Percentiles rank a stretch among this genome's conserved stretches.
Conservation (phyloP, 805 yeast species). For the Scheffersomyces stipitis region DNA sequence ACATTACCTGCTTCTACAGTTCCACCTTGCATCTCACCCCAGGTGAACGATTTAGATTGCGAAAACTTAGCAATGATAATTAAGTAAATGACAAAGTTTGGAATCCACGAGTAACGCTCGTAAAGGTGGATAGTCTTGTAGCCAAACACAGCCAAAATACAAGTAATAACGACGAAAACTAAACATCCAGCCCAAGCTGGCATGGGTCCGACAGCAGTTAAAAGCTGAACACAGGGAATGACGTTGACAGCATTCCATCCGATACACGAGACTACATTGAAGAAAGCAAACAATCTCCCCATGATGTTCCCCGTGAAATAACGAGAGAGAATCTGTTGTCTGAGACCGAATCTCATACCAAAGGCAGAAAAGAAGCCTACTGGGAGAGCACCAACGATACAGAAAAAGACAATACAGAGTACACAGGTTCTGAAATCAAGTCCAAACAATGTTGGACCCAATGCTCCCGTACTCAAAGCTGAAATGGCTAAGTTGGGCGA, state of each 20-base stretch:
- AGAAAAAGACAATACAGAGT: slow-evolving; percentile 8
- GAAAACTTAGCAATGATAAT: slow-evolving; percentile 28
- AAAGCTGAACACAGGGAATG: slow-evolving; percentile 29
- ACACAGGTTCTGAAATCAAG: slow-evolving; percentile 16
- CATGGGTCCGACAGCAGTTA: slow-evolving; percentile 24
- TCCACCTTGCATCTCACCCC: slow-evolving; percentile 29
- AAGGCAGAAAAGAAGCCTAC: slow-evolving; percentile 14
- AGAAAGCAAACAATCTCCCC: slow-evolving; percentile 28
- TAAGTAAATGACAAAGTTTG: slow-evolving; percentile 27
- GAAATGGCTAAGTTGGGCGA: slow-evolving; percentile 24
- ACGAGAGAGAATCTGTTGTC: slow-evolving; percentile 29
- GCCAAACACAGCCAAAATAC: slow-evolving; percentile 30
- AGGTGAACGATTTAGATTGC: slow-evolving; percentile 22
- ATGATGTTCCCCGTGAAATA: slow-evolving; percentile 31
- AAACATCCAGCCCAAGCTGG: slow-evolving; percentile 38
- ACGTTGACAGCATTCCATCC: slow-evolving; percentile 37
- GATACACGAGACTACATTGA: slow-evolving; percentile 28
- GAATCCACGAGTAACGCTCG: slow-evolving; percentile 34
- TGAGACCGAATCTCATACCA: slow-evolving; percentile 9
- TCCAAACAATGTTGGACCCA: slow-evolving; percentile 13
- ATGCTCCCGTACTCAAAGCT: slow-evolving; percentile 14
- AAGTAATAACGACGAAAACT: slow-evolving; percentile 29
- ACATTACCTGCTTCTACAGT: slow-evolving; percentile 26
- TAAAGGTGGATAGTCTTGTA: slow-evolving; percentile 30
- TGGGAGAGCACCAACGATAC: slow-evolving; percentile 14